These are phyloP conservation scores for Triangularia verruculosa DNA, from an alignment of 2,329 filamentous ascomycete species.

Conservation along the genomic window DNA sequence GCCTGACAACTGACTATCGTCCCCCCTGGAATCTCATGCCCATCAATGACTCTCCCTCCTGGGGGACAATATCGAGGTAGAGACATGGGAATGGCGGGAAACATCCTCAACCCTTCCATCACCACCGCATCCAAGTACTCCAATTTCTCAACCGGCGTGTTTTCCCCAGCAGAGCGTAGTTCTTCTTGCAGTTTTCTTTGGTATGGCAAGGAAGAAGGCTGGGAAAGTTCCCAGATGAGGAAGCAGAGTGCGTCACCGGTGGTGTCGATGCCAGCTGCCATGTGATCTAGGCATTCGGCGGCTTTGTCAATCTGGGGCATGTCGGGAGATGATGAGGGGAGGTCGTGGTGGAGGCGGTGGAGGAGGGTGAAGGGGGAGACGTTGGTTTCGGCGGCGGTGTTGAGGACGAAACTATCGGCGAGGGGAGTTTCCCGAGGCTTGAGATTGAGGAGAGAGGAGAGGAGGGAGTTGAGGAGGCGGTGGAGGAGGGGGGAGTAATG, in stretches of 20 bases:
- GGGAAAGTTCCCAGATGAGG: constrained; percentile 68
- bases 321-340: constrained; percentile 38
- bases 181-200: constrained; percentile 55
- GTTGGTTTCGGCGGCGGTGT: constrained; percentile 45
- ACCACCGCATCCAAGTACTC: constrained; percentile 62
- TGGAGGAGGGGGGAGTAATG: constrained; percentile 56
- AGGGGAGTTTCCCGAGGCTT: constrained; percentile 57
- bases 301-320: constrained; percentile 55
- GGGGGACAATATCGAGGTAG: constrained; percentile 58
- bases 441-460: constrained; percentile 45
- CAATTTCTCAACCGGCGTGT: constrained; percentile 46
- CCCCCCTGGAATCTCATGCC: constrained; percentile 49
- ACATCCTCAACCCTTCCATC: constrained; percentile 59
- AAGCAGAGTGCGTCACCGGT: constrained; percentile 69
- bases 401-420: constrained; percentile 57
- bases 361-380: constrained; percentile 56
- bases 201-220: constrained; percentile 49
- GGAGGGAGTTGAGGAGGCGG: constrained; percentile 42
- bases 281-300: constrained; percentile 68
- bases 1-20: constrained; percentile 61
- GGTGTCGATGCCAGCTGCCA: constrained; percentile 70
- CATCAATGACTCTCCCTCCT: constrained; percentile 55
- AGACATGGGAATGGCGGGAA: constrained; percentile 64
- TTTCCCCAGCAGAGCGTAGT: constrained; percentile 39
- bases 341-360: constrained; percentile 49